Evolutionary conservation across 2,329 filamentous ascomycete genomes (phyloP), one percentile per base, ranked within the genome.

Genomic region (Claviceps paspali): DNA sequence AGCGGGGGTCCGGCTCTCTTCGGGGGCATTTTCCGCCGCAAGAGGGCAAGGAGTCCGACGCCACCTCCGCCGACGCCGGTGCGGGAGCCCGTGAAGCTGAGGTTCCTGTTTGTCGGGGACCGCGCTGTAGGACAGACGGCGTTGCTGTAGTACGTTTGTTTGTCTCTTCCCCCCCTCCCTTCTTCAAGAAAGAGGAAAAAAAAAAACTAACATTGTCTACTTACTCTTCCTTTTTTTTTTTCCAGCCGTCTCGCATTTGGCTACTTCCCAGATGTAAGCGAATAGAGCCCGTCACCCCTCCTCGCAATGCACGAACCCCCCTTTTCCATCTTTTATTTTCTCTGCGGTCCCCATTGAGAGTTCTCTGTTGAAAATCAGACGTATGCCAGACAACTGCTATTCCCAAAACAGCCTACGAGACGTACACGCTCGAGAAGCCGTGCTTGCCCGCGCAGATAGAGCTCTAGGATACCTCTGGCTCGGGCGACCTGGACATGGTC

Each of bases 401-500:
- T 32, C 30, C 49, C 14, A 48, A 54, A 18, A 56, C 57, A 1
- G 36, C 49, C 23, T 61, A 56, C 31, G 59, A 61, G 36, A 56
- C 52, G 0, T 61, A 60, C 38, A 44, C 46, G 29, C 49, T 45
- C 23, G 46, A 54, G 11, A 43, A 47, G 11, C 26, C 42, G 2
- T 53, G 51, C 40, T 14, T 30, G 42, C 39, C 21, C 45, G 49
- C 27, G 45, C 48, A 30, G 49, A 42, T 57, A 35, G 59, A 61
- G 47, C 38, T 60, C 39, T 61, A 56, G 59, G 59, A 61, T 41
- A 61, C 56, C 43, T 61, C 59, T 19, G 59, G 59, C 44, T 51
- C 54, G 18, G 52, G 54, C 3, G 59, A 61, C 31, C 47, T 61
- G 24, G 52, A 50, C 33, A 56, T 49, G 2, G 50, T 61, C 6